These are phyloP conservation scores for Coemansia sp. DNA, from an alignment of 192 early-diverging fungal genomes.

Conservation along the genomic window DNA sequence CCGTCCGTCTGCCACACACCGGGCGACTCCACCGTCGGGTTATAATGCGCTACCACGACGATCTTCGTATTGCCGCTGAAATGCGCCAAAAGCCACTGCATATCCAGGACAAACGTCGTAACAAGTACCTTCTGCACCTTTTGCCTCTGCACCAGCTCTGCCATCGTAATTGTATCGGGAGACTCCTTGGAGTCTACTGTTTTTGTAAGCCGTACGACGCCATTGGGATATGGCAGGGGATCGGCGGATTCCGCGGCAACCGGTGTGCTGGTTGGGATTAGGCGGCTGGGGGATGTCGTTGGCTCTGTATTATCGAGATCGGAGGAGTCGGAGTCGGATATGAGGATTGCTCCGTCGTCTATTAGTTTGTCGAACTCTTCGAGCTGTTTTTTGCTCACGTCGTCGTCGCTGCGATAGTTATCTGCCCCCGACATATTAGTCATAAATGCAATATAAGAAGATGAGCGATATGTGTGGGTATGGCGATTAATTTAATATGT, in stretches of 20 bases:
- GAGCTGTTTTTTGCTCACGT: conserved; percentile 5
- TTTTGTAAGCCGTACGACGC: conserved; percentile 15
- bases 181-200: conserved; percentile 9
- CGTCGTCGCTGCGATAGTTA: conserved; percentile 13
- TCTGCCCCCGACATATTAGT: not conserved
- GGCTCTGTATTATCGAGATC: too few species aligned
- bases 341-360: conserved; percentile 20
- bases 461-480: too few species aligned
- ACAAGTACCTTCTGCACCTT: conserved; percentile 55
- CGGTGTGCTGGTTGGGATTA: too few species aligned
- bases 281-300: too few species aligned
- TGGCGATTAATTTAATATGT: too few species aligned
- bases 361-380: conserved; percentile 26
- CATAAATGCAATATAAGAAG: too few species aligned
- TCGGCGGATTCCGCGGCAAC: too few species aligned
- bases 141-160: conserved; percentile 16
- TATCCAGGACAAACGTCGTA: conserved; percentile 55
- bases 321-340: conserved; percentile 14
- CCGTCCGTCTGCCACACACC: conserved; percentile 32
- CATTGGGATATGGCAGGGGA: conserved; percentile 25
- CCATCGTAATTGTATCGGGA: conserved; percentile 6
- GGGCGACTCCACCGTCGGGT: conserved; percentile 2
- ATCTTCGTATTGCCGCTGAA: conserved; percentile 32
- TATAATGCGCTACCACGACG: conserved; percentile 31
- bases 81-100: conserved; percentile 53